Base-by-base conservation (phyloP, 176 grass and related monocot species). In the Oryza nivara region DNA sequence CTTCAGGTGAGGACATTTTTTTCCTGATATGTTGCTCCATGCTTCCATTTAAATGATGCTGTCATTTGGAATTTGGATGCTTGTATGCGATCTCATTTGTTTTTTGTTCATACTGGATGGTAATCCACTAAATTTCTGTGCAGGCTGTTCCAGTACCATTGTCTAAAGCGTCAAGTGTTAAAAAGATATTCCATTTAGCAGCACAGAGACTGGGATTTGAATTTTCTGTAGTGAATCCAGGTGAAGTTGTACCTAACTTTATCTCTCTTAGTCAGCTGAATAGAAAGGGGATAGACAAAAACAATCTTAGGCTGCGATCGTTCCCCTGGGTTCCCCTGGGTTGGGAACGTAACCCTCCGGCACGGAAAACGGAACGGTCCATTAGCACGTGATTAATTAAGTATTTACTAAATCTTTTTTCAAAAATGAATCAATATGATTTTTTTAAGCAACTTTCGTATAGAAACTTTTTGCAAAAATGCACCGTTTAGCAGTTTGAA, bases 151-250 rank as follows among this genome's bases (percentile, higher is more conserved):
- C 96, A 22, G 73, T 96, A 75, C 91, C 93, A 23, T 77, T 79
- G 19, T 79, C 96, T 26, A 92, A 89, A 90, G 89, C 81, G 84
- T 73, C 88, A 1, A 75, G 83, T 60, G 76, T 99, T 68, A 73
- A 95, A 66, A 93, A 93, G 81, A 98, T 95, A 60, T 98, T 98
- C 68, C 81, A 92, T 72, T 74, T 98, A 87, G 93, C 96, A 79
- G 81, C 96, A 35, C 72, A 94, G 82, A 86, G 79, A 91, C 76
- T 92, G 61, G 96, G 96, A 47, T 95, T 98, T 88, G 70, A 95
- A 88, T 95, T 95, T 85, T 88, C 88, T 79, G 75, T 83, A 26
- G 68, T 93, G 85, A 94, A 97, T 77, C 70, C 85, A 75, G 95
- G 92, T 97, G 63, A 74, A 35, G 3, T 64, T 83, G 73, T 72